Evolutionary conservation across 2,329 filamentous ascomycete species (phyloP).

Genomic region (Exophiala oligosperma): DNA sequence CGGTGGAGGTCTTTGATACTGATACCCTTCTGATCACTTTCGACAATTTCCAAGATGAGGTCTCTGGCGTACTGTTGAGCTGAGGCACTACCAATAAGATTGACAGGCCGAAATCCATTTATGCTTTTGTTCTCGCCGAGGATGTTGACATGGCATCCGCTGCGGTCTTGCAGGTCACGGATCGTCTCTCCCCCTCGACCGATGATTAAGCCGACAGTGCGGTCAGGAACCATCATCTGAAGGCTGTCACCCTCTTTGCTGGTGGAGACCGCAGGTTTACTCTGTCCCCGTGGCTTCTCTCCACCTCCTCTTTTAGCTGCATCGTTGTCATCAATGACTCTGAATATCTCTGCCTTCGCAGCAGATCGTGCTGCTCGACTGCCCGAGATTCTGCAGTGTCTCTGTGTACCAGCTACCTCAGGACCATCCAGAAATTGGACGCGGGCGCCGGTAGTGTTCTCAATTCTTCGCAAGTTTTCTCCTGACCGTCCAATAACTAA

Average conservation of each 20-base stretch:
- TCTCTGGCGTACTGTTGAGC: conserved; percentile 79
- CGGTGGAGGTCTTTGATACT: conserved; percentile 34
- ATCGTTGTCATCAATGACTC: conserved; percentile 84
- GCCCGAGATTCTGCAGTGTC: conserved; percentile 84
- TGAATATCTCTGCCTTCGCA: conserved; percentile 80
- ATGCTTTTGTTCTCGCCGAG: conserved; percentile 90
- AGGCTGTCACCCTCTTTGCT: conserved; percentile 75
- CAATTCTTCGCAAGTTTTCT: conserved; percentile 83
- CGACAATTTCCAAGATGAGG: conserved; percentile 89
- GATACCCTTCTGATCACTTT: conserved; percentile 64
- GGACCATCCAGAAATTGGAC: conserved; percentile 84
- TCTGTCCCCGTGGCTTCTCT: conserved; percentile 22
- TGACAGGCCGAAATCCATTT: conserved; percentile 85
- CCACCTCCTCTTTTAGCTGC: conserved; percentile 47
- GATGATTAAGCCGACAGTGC: conserved; percentile 89
- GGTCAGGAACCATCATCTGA: conserved; percentile 93
- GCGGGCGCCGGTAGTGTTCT: conserved; percentile 76
- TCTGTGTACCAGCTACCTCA: conserved; percentile 68
- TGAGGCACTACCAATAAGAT: conserved; percentile 76
- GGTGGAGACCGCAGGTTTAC: conserved; percentile 32
- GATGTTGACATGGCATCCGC: conserved; percentile 94
- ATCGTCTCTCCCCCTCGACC: conserved; percentile 93
- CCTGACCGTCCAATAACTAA: conserved; percentile 88
- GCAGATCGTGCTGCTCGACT: conserved; percentile 69
- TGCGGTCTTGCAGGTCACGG: conserved; percentile 84